Conservation (phyloP, 441 rosid genomes). For the Gossypium schwendimanii region DNA sequence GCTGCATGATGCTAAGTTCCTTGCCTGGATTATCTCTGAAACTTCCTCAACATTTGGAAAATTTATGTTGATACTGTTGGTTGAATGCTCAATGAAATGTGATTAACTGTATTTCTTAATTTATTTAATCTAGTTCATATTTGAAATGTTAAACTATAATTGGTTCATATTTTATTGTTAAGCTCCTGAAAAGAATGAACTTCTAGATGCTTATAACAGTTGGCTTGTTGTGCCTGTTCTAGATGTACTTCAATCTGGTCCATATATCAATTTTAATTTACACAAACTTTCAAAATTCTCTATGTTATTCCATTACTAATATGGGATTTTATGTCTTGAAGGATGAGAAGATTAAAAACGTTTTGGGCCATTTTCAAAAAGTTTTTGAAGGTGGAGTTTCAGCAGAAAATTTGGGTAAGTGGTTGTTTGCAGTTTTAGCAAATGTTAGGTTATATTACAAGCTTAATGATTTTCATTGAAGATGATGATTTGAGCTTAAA, state of each 20-base stretch:
- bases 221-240: background rate
- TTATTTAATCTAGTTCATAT: background rate
- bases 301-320: constrained; percentile 7
- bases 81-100: background rate
- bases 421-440: constrained; percentile 12
- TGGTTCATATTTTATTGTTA: background rate
- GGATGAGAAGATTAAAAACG: constrained; percentile 58
- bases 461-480: background rate
- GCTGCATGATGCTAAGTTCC: background rate
- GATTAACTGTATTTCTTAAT: background rate
- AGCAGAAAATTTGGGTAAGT: constrained; percentile 62
- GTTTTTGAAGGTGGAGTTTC: constrained; percentile 56
- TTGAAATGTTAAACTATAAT: background rate
- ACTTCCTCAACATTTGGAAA: background rate
- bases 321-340: constrained; percentile 21
- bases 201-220: background rate
- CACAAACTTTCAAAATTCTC: background rate
- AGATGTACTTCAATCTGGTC: background rate
- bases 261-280: background rate
- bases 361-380: constrained; percentile 66
- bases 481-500: constrained; percentile 12
- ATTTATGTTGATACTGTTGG: background rate
- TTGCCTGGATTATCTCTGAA: background rate
- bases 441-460: background rate
- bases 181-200: background rate